These are phyloP conservation scores for Neodidymelliopsis sp. DNA, from an alignment of 2,329 filamentous ascomycete species.

Conservation along the genomic window DNA sequence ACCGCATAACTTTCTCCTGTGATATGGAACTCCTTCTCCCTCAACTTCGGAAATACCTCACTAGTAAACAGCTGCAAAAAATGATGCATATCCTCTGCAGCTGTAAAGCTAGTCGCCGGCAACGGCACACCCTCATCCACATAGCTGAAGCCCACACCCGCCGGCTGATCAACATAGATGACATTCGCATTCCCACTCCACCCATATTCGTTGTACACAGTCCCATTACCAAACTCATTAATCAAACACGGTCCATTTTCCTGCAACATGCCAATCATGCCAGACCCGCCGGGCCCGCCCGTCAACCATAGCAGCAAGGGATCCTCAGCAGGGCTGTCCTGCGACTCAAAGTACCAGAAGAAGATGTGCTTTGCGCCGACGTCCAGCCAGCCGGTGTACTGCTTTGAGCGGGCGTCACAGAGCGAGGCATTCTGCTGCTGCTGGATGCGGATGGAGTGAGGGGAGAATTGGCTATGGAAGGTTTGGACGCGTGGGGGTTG, in stretches of 20 bases:
- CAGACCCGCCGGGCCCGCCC: constrained; percentile 49
- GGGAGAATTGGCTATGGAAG: constrained; percentile 42
- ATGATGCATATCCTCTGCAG: constrained; percentile 58
- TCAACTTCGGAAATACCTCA: constrained; percentile 55
- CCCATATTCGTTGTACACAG: constrained; percentile 49
- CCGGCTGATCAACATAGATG: constrained; percentile 50
- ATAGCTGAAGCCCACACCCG: constrained; percentile 51
- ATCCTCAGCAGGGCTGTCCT: constrained; percentile 46
- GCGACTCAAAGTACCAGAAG: constrained; percentile 56
- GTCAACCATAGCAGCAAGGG: constrained; percentile 53
- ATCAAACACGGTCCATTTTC: constrained; percentile 51
- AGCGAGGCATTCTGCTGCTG: constrained; percentile 43
- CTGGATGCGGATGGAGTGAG: constrained; percentile 46
- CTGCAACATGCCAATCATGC: constrained; percentile 48
- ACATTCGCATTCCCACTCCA: constrained; percentile 50
- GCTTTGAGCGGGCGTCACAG: constrained; percentile 45
- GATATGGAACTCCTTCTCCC: constrained; percentile 53
- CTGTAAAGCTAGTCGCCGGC: constrained; percentile 52
- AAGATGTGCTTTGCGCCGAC: constrained; percentile 54
- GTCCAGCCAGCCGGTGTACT: constrained; percentile 49
- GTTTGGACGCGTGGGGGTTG: constrained; percentile 40
- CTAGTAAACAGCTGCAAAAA: constrained; percentile 59
- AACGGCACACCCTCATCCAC: constrained; percentile 45
- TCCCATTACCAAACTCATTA: constrained; percentile 49
- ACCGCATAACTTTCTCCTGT: constrained; percentile 60